Conservation (phyloP, 768 basidiomycete genomes). For the Pulveroboletus sp. region DNA sequence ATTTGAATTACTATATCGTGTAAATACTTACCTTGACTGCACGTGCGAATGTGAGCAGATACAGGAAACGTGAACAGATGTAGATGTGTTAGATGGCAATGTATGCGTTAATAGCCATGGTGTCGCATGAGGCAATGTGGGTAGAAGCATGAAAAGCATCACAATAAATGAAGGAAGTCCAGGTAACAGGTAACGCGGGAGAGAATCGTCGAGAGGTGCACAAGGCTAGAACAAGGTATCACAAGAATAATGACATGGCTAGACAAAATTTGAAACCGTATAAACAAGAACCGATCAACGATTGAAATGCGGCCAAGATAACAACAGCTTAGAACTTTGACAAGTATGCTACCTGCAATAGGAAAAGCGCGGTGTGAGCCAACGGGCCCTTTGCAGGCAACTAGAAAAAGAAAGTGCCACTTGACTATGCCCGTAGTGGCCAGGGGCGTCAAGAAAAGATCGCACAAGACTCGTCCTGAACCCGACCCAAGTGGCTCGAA, state of each 20-base stretch:
- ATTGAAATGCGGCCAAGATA: not conserved
- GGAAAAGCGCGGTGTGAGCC: no score
- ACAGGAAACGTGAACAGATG: conserved; percentile 4
- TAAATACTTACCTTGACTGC: conserved; percentile 2
- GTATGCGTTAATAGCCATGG: conserved; percentile 1
- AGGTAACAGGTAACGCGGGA: not conserved
- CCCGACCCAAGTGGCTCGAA: not conserved
- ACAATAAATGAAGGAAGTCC: not conserved
- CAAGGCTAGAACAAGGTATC: conserved; percentile 11
- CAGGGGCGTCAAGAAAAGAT: no score
- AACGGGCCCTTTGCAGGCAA: not conserved
- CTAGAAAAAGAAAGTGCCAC: not conserved
- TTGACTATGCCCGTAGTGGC: no score
- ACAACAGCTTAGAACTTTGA: no score
- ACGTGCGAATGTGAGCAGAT: no score
- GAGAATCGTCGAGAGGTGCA: conserved; percentile 9
- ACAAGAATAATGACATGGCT: conserved; percentile 4
- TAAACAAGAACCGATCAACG: conserved; percentile 12
- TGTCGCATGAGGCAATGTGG: conserved; percentile 5
- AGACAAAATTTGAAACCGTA: not conserved
- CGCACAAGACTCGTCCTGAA: not conserved
- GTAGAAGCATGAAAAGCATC: conserved; percentile 4
- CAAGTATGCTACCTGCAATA: no score
- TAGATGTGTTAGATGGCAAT: conserved; percentile 4
- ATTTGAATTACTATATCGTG: not conserved